Evolutionary conservation across 1,139 yeast species (phyloP).

Genomic region (Kodamaea arcana): DNA sequence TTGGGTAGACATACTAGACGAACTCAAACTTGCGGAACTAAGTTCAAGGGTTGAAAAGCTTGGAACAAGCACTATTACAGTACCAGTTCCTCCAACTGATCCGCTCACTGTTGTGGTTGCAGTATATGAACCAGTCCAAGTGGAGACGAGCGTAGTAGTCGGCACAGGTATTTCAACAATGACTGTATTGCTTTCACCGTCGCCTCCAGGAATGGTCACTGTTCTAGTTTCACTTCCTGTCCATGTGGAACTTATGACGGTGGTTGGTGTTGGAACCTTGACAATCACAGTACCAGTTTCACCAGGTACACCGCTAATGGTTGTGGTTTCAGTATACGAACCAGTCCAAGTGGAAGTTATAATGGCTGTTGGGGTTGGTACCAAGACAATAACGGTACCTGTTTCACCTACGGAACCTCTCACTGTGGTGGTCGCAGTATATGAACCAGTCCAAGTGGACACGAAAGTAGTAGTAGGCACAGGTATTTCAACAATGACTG

Average conservation of each 20-base stretch:
- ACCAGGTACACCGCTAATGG: neutral
- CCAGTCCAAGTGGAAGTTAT: neutral
- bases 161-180: neutral
- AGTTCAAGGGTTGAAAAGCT: neutral
- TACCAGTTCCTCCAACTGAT: constrained; percentile 6
- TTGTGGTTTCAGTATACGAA: neutral
- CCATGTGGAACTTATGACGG: neutral
- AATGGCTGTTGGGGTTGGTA: neutral
- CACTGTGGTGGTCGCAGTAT: neutral
- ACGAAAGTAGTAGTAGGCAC: neutral
- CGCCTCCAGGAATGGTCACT: neutral
- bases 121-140: constrained; percentile 10
- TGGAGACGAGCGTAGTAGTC: constrained; percentile 7
- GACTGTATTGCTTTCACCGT: neutral
- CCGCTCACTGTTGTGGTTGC: constrained; percentile 8
- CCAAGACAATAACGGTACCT: neutral
- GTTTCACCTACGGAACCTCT: neutral
- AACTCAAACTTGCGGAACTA: neutral
- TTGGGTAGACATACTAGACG: neutral
- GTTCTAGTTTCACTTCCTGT: neutral
- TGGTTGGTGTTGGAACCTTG: neutral
- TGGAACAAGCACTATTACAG: constrained; percentile 9
- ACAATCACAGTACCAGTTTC: neutral
- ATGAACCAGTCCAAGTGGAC: neutral
- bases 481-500: neutral